A percentile compares a stretch with the other conserved stretches of the same genome.
Conservation (phyloP, 1,139 yeast species). For the Ogataea hybrid region DNA sequence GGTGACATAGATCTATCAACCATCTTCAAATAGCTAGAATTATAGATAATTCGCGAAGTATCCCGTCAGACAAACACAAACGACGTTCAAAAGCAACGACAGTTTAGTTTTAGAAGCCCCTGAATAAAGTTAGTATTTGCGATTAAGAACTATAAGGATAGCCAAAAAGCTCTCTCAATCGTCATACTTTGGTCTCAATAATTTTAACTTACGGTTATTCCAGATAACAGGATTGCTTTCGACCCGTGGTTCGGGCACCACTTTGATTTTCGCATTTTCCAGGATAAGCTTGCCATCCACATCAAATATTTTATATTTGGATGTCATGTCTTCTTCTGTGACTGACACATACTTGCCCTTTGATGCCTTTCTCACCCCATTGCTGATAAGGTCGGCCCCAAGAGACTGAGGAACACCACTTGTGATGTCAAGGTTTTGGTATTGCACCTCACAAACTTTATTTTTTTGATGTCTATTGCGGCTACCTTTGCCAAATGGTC, state of each 20-base stretch:
- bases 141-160: not conserved
- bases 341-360: slow-evolving; percentile 53
- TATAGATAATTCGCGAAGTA: slow-evolving; percentile 9
- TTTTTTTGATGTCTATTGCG: slow-evolving; percentile 11
- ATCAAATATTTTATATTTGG: slow-evolving; percentile 39
- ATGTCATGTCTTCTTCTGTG: slow-evolving; percentile 37
- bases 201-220: slow-evolving; percentile 20
- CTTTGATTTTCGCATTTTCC: slow-evolving; percentile 18
- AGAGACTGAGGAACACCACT: slow-evolving; percentile 47
- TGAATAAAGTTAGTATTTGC: slow-evolving; percentile 8
- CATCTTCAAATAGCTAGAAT: not conserved
- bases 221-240: slow-evolving; percentile 13
- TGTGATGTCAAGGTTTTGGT: slow-evolving; percentile 52
- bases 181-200: slow-evolving; percentile 7
- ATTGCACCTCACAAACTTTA: slow-evolving; percentile 31
- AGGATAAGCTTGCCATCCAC: slow-evolving; percentile 36
- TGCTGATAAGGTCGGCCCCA: slow-evolving; percentile 44
- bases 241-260: slow-evolving; percentile 22
- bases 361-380: slow-evolving; percentile 45
- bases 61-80: slow-evolving; percentile 14
- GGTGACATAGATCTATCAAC: slow-evolving; percentile 21
- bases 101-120: slow-evolving; percentile 12
- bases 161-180: slow-evolving; percentile 6
- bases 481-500: slow-evolving; percentile 8
- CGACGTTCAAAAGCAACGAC: slow-evolving; percentile 8